These are phyloP conservation scores for Stemphylium vesicarium DNA, from an alignment of 2,329 filamentous ascomycete species.

Conservation along the genomic window DNA sequence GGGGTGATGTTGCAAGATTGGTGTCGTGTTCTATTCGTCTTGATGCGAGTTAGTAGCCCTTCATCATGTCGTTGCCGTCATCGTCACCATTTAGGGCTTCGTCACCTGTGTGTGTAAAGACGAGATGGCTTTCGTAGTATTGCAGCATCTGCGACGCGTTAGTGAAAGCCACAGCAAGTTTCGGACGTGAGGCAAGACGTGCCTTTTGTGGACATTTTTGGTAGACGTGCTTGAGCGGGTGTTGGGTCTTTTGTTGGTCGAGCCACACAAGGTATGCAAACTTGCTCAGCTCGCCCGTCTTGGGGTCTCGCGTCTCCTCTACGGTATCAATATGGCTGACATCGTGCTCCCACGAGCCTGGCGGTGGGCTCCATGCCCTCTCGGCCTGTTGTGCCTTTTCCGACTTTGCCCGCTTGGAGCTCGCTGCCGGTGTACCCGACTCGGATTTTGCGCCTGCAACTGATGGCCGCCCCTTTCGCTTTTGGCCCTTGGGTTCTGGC, in stretches of 20 bases:
- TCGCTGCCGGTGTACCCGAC: slow-evolving; percentile 29
- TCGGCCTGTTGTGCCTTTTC: slow-evolving; percentile 51
- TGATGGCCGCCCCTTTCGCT: slow-evolving; percentile 44
- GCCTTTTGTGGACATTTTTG: slow-evolving; percentile 80
- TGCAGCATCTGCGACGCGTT: slow-evolving; percentile 46
- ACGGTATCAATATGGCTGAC: slow-evolving; percentile 74
- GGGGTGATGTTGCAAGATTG: background rate
- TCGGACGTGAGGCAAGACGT: background rate
- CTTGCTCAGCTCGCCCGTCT: slow-evolving; percentile 58
- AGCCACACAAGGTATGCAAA: slow-evolving; percentile 77
- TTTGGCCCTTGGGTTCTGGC: slow-evolving; percentile 64
- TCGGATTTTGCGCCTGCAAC: slow-evolving; percentile 23
- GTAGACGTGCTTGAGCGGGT: slow-evolving; percentile 71
- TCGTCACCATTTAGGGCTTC: slow-evolving; percentile 20
- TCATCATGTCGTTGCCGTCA: slow-evolving; percentile 13
- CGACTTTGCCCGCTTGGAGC: slow-evolving; percentile 43
- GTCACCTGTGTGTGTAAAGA: slow-evolving; percentile 29
- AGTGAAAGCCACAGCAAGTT: background rate
- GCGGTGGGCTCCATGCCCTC: slow-evolving; percentile 69
- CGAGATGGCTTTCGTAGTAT: slow-evolving; percentile 59
- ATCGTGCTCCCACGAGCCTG: slow-evolving; percentile 78
- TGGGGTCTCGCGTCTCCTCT: slow-evolving; percentile 61
- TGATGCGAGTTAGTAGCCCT: slow-evolving; percentile 5
- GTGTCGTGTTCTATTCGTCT: slow-evolving; percentile 9
- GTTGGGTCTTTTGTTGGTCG: slow-evolving; percentile 74